phyloP scores from a whole-genome alignment of 2,329 filamentous ascomycete genomes.

The Colletotrichum incanum region DNA sequence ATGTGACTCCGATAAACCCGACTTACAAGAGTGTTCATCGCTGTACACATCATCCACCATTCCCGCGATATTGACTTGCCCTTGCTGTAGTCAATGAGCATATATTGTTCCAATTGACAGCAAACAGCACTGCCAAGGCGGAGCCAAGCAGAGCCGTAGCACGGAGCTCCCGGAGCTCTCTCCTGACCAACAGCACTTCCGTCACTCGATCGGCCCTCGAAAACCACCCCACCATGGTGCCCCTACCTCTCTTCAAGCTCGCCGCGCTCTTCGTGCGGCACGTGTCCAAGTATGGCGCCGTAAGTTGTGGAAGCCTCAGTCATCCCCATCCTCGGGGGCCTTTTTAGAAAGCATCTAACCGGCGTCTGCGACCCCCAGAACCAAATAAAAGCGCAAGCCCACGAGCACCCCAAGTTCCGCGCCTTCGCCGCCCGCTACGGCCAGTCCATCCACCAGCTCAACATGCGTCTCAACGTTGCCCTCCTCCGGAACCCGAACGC shows the following conservation, averaged over 20 bases:
- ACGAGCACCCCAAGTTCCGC: conserved; percentile 75
- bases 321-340: not conserved
- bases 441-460: conserved; percentile 76
- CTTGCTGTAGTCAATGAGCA: not conserved
- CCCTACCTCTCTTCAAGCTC: conserved; percentile 78
- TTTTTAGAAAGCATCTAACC: not conserved
- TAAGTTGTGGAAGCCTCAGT: conserved; percentile 57
- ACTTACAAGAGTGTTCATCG: not conserved
- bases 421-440: conserved; percentile 74
- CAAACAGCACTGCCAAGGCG: conserved; percentile 22
- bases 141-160: conserved; percentile 30
- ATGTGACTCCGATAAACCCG: conserved; percentile 6
- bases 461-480: conserved; percentile 76
- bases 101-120: conserved; percentile 9
- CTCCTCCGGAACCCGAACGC: conserved; percentile 71
- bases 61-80: not conserved
- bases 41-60: not conserved
- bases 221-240: conserved; percentile 66
- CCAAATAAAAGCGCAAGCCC: conserved; percentile 76
- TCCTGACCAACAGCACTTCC: conserved; percentile 28
- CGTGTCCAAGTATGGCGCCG: conserved; percentile 79
- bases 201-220: conserved; percentile 13
- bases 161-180: conserved; percentile 38
- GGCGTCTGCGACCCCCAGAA: conserved; percentile 62
- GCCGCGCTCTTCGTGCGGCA: conserved; percentile 76